A percentile compares a stretch with the other conserved stretches of the same genome.
Evolutionary conservation across 2,329 filamentous ascomycete species (phyloP).

Genomic region (Claviceps fusiformis): DNA sequence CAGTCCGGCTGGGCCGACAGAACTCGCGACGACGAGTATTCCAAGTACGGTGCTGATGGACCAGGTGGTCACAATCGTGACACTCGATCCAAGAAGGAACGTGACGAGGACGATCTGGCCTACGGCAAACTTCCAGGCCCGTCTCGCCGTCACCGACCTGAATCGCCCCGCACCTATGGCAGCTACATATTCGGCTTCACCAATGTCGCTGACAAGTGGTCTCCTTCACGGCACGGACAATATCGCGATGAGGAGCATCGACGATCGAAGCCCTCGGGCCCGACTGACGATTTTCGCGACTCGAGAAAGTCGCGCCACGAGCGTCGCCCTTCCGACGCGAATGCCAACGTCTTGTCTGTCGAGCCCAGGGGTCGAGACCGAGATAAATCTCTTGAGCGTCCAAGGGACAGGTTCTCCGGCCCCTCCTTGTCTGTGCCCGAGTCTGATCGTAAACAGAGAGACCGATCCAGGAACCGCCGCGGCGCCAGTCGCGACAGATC

Average conservation of each 20-base stretch:
- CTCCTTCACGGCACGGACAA: slow-evolving; percentile 11
- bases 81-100: slow-evolving; percentile 10
- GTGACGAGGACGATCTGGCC: slow-evolving; percentile 33
- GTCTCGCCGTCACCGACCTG: slow-evolving; percentile 12
- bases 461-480: slow-evolving; percentile 19
- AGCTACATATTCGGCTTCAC: slow-evolving; percentile 13
- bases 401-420: slow-evolving; percentile 16
- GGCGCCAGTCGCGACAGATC: slow-evolving; percentile 28
- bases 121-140: slow-evolving; percentile 28
- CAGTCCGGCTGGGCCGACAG: neutral
- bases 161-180: slow-evolving; percentile 15
- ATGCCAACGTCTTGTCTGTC: slow-evolving; percentile 29
- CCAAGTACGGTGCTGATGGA: slow-evolving; percentile 10
- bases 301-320: slow-evolving; percentile 16
- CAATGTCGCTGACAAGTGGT: slow-evolving; percentile 9
- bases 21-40: slow-evolving; percentile 6
- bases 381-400: slow-evolving; percentile 21
- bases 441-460: slow-evolving; percentile 8
- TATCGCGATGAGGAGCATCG: slow-evolving; percentile 4
- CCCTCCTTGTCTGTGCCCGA: slow-evolving; percentile 12
- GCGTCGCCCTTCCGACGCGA: slow-evolving; percentile 22
- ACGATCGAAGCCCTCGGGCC: slow-evolving; percentile 2
- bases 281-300: slow-evolving; percentile 10
- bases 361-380: slow-evolving; percentile 24
- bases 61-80: slow-evolving; percentile 12